Evolutionary conservation across 2,329 filamentous ascomycete genomes (phyloP).

Genomic region (Colletotrichum kahawae): DNA sequence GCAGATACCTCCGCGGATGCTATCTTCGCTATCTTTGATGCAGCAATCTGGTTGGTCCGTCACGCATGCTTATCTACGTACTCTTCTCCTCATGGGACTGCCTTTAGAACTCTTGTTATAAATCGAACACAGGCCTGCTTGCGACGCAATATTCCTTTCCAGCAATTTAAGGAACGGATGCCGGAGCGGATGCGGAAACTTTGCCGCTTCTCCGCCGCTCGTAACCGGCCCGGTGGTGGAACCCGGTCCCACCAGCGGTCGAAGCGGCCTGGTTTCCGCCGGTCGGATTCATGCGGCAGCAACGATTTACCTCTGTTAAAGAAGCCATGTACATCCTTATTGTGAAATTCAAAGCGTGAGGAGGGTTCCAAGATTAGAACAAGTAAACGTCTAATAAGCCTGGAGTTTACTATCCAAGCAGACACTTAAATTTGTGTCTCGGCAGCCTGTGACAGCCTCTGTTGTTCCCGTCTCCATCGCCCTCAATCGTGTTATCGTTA

Average conservation of each 20-base stretch:
- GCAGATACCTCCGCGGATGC: neutral
- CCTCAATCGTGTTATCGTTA: too few relatives aligned
- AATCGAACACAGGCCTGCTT: neutral
- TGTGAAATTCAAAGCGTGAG: neutral
- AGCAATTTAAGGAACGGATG: neutral
- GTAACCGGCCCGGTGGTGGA: neutral
- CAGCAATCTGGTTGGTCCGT: neutral
- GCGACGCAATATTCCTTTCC: neutral
- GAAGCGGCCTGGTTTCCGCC: neutral
- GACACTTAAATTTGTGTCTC: neutral
- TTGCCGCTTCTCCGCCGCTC: neutral
- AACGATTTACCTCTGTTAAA: neutral
- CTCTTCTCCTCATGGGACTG: neutral
- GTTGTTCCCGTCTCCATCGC: neutral
- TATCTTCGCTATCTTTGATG: neutral
- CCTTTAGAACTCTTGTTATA: too few relatives aligned
- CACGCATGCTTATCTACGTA: neutral
- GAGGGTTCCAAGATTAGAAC: neutral
- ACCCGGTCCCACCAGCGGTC: neutral
- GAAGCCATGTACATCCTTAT: neutral
- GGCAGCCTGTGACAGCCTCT: neutral
- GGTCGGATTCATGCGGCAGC: neutral
- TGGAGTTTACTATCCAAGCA: neutral
- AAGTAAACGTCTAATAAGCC: neutral
- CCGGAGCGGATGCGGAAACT: neutral